These are phyloP conservation scores for Fusarium robinianum DNA, from an alignment of 2,329 filamentous ascomycete genomes.

Conservation along the genomic window DNA sequence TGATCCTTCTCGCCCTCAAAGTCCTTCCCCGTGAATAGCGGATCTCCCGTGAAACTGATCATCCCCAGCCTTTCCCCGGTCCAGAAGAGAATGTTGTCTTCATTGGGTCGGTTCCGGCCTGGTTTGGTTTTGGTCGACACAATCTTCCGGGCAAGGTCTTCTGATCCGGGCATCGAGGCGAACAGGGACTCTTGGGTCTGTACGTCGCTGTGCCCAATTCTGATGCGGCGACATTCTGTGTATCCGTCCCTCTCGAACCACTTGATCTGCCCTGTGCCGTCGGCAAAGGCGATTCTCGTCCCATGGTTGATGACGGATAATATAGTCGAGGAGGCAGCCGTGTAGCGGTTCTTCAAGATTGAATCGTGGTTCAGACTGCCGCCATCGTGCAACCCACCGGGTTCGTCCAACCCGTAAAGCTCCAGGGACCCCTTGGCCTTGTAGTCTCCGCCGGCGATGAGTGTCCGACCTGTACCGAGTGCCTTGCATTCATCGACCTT, in stretches of 20 bases:
- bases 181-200: slow-evolving; percentile 55
- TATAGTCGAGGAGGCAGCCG: slow-evolving; percentile 77
- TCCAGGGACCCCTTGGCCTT: slow-evolving; percentile 90
- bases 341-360: slow-evolving; percentile 78
- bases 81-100: slow-evolving; percentile 81
- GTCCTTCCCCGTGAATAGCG: slow-evolving; percentile 54
- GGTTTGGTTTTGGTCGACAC: slow-evolving; percentile 59
- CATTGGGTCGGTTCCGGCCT: slow-evolving; percentile 45
- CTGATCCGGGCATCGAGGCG: slow-evolving; percentile 56
- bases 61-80: slow-evolving; percentile 84
- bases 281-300: slow-evolving; percentile 78
- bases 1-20: slow-evolving; percentile 57
- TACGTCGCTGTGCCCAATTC: slow-evolving; percentile 59
- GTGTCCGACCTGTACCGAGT: slow-evolving; percentile 60
- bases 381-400: slow-evolving; percentile 35
- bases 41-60: slow-evolving; percentile 62
- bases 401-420: slow-evolving; percentile 71
- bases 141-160: slow-evolving; percentile 81
- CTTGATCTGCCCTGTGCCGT: slow-evolving; percentile 81
- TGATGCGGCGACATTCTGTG: slow-evolving; percentile 60
- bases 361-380: slow-evolving; percentile 47
- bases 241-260: slow-evolving; percentile 89
- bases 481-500: slow-evolving; percentile 59
- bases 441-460: slow-evolving; percentile 87
- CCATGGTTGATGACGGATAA: slow-evolving; percentile 83